These are phyloP conservation scores for Malassezia cuniculi DNA, from an alignment of 1,284 basidiomycete genomes.

Conservation along the genomic window DNA sequence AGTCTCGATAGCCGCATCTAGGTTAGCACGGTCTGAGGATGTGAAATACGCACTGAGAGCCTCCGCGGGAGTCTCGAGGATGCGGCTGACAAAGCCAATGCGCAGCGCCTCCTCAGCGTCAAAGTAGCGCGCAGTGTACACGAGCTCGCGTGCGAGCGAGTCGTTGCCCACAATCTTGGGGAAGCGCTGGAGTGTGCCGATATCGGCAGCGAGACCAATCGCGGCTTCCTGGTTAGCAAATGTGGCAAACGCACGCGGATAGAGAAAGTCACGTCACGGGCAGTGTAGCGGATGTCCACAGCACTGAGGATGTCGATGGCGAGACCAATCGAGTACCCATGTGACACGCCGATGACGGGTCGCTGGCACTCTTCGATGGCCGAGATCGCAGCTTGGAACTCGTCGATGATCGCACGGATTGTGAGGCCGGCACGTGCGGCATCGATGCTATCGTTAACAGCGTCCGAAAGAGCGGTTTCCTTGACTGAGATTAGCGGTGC, in stretches of 20 bases:
- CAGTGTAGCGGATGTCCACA: slow-evolving; percentile 68
- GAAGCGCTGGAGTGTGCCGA: slow-evolving; percentile 72
- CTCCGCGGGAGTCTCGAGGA: slow-evolving; percentile 57
- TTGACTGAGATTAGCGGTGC: slow-evolving; percentile 10
- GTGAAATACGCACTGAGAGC: slow-evolving; percentile 43
- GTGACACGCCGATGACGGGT: slow-evolving; percentile 72
- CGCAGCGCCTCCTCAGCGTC: slow-evolving; percentile 57
- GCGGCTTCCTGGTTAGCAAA: slow-evolving; percentile 59
- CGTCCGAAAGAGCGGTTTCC: slow-evolving; percentile 11
- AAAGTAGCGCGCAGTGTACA: slow-evolving; percentile 65
- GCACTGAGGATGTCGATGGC: slow-evolving; percentile 62
- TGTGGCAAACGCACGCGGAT: slow-evolving; percentile 51
- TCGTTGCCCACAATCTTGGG: slow-evolving; percentile 70
- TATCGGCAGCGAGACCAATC: slow-evolving; percentile 75
- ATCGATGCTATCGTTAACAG: slow-evolving; percentile 19
- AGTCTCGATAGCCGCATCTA: slow-evolving; percentile 53
- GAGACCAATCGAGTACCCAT: slow-evolving; percentile 64
- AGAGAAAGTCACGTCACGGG: slow-evolving; percentile 55
- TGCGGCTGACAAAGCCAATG: slow-evolving; percentile 64
- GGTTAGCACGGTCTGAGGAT: too few relatives aligned
- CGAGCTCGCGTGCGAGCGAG: slow-evolving; percentile 65
- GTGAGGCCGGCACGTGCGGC: slow-evolving; percentile 29
- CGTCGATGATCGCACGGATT: slow-evolving; percentile 32
- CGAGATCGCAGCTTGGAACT: slow-evolving; percentile 40
- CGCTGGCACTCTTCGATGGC: slow-evolving; percentile 55